These are phyloP conservation scores for Scutellaria baicalensis DNA, from an alignment of 257 asterid species.

Conservation along the genomic window DNA sequence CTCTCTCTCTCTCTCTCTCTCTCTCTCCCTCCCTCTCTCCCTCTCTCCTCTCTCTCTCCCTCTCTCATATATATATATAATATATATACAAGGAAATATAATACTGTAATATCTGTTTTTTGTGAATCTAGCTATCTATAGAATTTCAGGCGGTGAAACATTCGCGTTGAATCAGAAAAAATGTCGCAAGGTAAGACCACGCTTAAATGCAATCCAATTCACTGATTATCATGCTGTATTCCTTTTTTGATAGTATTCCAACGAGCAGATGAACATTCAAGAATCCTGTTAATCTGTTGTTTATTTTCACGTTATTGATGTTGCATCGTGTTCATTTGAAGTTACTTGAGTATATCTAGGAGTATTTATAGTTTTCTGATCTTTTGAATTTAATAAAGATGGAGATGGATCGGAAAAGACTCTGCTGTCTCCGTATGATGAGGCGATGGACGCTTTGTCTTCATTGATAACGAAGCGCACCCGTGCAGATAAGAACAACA, in stretches of 20 bases:
- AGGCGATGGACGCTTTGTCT: constrained; percentile 94
- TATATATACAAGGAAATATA: background rate
- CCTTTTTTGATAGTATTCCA: background rate
- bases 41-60: background rate
- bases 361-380: background rate
- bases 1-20: background rate
- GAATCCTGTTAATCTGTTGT: background rate
- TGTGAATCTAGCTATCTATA: background rate
- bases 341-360: background rate
- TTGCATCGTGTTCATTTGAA: background rate
- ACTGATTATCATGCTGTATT: background rate
- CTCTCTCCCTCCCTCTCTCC: background rate
- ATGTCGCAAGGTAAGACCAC: constrained; percentile 32
- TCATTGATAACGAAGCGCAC: constrained; percentile 87
- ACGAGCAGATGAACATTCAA: background rate
- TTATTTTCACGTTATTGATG: background rate
- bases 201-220: background rate
- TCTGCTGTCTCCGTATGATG: constrained; percentile 50
- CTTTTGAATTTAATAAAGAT: constrained; percentile 19
- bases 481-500: constrained; percentile 87
- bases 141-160: constrained; percentile 8
- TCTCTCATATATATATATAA: no score
- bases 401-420: constrained; percentile 32
- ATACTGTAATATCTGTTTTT: background rate
- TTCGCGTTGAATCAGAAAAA: constrained; percentile 7